These are phyloP conservation scores for Fraxinus anomala DNA, from an alignment of 257 asterid species.

Conservation along the genomic window DNA sequence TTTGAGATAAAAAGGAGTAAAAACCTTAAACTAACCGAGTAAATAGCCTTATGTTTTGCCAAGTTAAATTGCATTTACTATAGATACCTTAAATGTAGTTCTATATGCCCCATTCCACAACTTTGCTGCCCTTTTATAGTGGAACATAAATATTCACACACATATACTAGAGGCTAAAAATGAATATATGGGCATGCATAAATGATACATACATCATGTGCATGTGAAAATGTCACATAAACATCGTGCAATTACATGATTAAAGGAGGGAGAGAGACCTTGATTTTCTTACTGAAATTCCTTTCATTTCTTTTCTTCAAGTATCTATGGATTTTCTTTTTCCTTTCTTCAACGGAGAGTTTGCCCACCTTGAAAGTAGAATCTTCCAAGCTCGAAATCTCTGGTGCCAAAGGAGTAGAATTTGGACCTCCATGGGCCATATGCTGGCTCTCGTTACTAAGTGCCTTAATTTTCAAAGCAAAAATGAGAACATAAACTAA, in stretches of 20 bases:
- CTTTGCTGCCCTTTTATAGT: background rate
- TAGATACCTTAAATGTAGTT: background rate
- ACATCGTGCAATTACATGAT: background rate
- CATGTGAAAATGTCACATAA: background rate
- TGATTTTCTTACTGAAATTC: constrained; percentile 91
- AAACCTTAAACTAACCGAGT: background rate
- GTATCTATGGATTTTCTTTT: constrained; percentile 79
- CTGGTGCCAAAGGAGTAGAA: constrained; percentile 62
- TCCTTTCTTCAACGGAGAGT: constrained; percentile 80
- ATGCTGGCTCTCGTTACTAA: constrained; percentile 67
- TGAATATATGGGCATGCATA: background rate
- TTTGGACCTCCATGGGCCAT: constrained; percentile 51
- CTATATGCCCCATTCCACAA: too few species aligned
- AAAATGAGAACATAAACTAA: background rate
- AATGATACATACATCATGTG: background rate
- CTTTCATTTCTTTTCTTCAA: constrained; percentile 86
- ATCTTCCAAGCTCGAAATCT: constrained; percentile 80
- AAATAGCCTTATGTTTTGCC: background rate
- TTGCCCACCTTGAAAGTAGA: constrained; percentile 68
- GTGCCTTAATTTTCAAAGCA: constrained; percentile 38
- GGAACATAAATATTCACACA: background rate
- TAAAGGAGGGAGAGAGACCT: constrained; percentile 45
- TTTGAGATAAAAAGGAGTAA: background rate
- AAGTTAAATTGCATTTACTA: background rate
- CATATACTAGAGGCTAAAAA: background rate